Evolutionary conservation across 371 early-diverging fungal species (phyloP).

Genomic region (Fennellomyces sp.): DNA sequence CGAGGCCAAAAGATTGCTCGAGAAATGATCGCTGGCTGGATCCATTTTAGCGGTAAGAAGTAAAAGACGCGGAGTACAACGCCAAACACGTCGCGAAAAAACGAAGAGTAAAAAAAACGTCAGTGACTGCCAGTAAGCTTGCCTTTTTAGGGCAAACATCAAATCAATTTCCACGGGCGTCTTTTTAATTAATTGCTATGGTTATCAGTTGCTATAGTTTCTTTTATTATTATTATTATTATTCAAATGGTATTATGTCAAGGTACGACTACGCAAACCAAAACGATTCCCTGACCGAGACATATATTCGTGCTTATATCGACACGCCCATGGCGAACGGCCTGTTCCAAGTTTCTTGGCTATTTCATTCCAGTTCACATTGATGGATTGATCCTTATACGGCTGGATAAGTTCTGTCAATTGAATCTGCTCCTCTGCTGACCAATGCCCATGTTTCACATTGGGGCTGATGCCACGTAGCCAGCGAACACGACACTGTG

Average conservation of each 20-base stretch:
- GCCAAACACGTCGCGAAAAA: constrained; percentile 19
- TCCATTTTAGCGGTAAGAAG: constrained; percentile 17
- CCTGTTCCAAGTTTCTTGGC: constrained; percentile 32
- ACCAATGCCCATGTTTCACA: constrained; percentile 28
- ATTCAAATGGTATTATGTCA: background rate
- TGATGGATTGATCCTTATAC: background rate
- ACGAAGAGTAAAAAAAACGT: constrained; percentile 9
- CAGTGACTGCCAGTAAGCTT: background rate
- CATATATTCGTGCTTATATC: constrained; percentile 25
- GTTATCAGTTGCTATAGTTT: no score
- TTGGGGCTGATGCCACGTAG: constrained; percentile 5
- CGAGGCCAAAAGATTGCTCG: constrained; percentile 19
- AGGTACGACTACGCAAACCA: background rate
- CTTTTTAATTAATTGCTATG: no score
- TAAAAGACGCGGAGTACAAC: constrained; percentile 12
- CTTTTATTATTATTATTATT: no score
- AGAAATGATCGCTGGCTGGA: constrained; percentile 22
- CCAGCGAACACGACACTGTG: constrained; percentile 33
- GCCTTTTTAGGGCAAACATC: background rate
- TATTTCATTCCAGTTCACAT: constrained; percentile 21
- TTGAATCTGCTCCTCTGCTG: constrained; percentile 31
- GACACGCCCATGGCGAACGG: constrained; percentile 24
- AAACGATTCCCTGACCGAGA: background rate
- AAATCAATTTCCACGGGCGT: no score
- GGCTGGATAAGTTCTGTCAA: constrained; percentile 37